Conservation (phyloP, 768 basidiomycete species). For the Xerocomus brunneocitrinus region DNA sequence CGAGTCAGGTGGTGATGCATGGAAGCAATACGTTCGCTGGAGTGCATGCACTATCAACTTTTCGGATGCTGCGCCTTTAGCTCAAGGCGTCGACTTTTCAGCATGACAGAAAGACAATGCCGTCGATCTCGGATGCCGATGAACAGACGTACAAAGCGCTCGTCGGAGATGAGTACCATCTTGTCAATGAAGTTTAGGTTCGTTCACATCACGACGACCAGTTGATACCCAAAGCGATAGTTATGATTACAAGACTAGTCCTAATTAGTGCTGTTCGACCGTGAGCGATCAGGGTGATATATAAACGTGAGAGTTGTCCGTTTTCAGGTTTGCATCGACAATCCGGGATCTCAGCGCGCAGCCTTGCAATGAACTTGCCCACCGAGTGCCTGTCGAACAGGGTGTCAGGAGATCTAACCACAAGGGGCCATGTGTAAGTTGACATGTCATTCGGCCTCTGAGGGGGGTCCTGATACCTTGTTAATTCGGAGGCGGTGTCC, state of each 20-base stretch:
- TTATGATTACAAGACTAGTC: slow-evolving; percentile 24
- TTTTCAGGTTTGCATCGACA: slow-evolving; percentile 26
- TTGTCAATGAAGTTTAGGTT: slow-evolving; percentile 18
- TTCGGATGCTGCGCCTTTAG: slow-evolving; percentile 82
- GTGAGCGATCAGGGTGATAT: slow-evolving; percentile 35
- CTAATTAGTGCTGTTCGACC: slow-evolving; percentile 13
- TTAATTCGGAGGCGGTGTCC: slow-evolving; percentile 31
- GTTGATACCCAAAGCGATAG: slow-evolving; percentile 10
- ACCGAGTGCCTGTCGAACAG: slow-evolving; percentile 27
- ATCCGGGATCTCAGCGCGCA: slow-evolving; percentile 26
- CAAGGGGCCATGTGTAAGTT: slow-evolving; percentile 29
- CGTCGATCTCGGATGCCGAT: not conserved
- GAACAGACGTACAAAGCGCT: slow-evolving; percentile 8
- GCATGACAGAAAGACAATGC: slow-evolving; percentile 29
- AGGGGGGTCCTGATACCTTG: slow-evolving; percentile 26
- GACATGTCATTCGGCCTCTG: slow-evolving; percentile 31
- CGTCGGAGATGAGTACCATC: slow-evolving; percentile 9
- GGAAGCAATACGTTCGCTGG: slow-evolving; percentile 96
- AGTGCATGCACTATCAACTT: slow-evolving; percentile 92
- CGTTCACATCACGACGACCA: slow-evolving; percentile 24
- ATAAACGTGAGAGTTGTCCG: slow-evolving; percentile 30
- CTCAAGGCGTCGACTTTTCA: slow-evolving; percentile 88
- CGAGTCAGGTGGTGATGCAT: slow-evolving; percentile 97
- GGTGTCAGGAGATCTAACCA: slow-evolving; percentile 29
- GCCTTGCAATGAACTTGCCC: slow-evolving; percentile 19